Evolutionary conservation across 2,329 filamentous ascomycete genomes (phyloP).

Genomic region (Neonectria punicea): DNA sequence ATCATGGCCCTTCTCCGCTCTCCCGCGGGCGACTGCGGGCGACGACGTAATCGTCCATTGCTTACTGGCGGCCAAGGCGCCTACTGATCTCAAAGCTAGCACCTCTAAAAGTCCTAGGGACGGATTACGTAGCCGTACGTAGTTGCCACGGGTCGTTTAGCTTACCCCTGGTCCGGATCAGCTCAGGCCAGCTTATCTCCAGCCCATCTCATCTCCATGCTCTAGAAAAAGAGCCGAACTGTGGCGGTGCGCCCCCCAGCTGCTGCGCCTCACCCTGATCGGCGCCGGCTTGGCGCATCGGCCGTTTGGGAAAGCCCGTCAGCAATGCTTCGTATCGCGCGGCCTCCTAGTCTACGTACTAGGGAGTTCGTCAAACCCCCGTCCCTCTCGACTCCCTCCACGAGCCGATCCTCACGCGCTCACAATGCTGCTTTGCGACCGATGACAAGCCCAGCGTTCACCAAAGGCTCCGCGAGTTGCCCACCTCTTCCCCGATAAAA

Average conservation of each 20-base stretch:
- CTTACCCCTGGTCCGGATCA: conserved; percentile 4
- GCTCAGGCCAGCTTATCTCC: not conserved
- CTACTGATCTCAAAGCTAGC: conserved; percentile 5
- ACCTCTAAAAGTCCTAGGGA: not conserved
- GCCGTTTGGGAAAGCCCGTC: conserved; percentile 31
- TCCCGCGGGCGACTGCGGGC: conserved; percentile 3
- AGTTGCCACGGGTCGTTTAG: conserved; percentile 35
- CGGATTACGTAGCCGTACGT: conserved; percentile 2
- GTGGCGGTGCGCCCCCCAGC: conserved; percentile 37
- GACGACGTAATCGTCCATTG: conserved; percentile 16
- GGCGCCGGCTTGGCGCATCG: conserved; percentile 26
- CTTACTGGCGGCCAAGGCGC: conserved; percentile 32
- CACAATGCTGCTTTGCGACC: conserved; percentile 31
- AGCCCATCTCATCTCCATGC: conserved; percentile 10
- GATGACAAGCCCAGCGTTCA: conserved; percentile 27
- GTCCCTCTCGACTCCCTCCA: not conserved
- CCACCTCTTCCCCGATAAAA: conserved; percentile 25
- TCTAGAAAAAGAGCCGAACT: conserved; percentile 14
- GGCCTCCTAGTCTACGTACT: not conserved
- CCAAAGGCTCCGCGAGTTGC: conserved; percentile 16
- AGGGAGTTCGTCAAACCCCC: not conserved
- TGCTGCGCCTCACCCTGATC: conserved; percentile 37
- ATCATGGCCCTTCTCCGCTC: conserved; percentile 7
- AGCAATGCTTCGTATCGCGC: conserved; percentile 30
- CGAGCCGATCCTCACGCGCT: conserved; percentile 5